Evolutionary conservation across 1,284 basidiomycete species (phyloP).

Genomic region (Marasmius oreades): DNA sequence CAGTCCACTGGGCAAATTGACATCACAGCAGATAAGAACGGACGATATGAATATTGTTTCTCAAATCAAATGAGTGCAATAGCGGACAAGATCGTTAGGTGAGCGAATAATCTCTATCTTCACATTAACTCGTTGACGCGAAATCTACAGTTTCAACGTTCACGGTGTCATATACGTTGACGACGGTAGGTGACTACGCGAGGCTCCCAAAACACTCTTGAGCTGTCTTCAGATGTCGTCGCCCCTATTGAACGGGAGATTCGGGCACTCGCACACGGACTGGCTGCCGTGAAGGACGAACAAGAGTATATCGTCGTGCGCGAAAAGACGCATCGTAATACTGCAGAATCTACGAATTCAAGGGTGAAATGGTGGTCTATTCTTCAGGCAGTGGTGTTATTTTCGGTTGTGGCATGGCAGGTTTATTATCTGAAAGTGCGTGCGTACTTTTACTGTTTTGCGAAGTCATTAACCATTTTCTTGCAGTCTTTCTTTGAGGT

Average conservation of each 20-base stretch:
- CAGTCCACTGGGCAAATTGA: conserved; percentile 89
- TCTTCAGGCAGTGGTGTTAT: conserved; percentile 82
- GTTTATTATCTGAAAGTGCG: conserved; percentile 94
- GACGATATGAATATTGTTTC: conserved; percentile 95
- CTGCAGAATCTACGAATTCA: conserved; percentile 91
- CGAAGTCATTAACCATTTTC: conserved; percentile 3
- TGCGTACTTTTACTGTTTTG: conserved; percentile 9
- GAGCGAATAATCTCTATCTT: conserved; percentile 25
- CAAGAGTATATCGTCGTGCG: conserved; percentile 98
- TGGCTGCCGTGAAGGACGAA: conserved; percentile 95
- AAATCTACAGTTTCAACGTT: conserved; percentile 84
- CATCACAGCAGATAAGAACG: conserved; percentile 84
- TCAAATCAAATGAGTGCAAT: conserved; percentile 97
- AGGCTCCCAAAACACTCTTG: conserved; percentile 4
- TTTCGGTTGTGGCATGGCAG: conserved; percentile 94
- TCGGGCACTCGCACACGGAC: conserved; percentile 78
- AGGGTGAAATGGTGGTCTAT: conserved; percentile 99
- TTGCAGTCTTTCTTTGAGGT: conserved; percentile 87
- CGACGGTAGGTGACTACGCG: conserved; percentile 62
- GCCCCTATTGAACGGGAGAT: conserved; percentile 97
- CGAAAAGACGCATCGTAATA: conserved; percentile 92
- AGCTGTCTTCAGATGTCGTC: conserved; percentile 54
- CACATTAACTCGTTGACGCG: background rate
- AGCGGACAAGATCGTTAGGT: conserved; percentile 93
- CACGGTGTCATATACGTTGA: conserved; percentile 94